A percentile compares a stretch with the other conserved stretches of the same genome.
These are phyloP conservation scores for Scutellaria baicalensis DNA, from an alignment of 257 asterid genomes.

Conservation along the genomic window DNA sequence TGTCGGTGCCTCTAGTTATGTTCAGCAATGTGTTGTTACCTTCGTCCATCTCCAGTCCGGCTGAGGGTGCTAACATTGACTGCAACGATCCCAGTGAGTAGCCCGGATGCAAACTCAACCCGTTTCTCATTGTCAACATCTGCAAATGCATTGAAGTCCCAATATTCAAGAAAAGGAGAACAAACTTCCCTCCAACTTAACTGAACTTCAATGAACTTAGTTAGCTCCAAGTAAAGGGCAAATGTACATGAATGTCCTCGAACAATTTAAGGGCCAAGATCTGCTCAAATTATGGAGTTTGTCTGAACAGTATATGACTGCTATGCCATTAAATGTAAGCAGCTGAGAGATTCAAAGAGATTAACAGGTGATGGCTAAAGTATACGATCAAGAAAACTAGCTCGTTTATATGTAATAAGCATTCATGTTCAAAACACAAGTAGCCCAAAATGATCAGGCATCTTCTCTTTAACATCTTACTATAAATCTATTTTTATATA, in stretches of 20 bases:
- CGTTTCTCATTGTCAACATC: constrained; percentile 93
- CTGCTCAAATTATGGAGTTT: no score
- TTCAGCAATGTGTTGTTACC: constrained; percentile 32
- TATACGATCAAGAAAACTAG: not conserved
- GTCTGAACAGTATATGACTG: not conserved
- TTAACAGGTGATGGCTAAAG: no score
- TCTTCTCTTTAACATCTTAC: not conserved
- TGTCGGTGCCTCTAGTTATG: constrained; percentile 37
- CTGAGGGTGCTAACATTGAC: constrained; percentile 44
- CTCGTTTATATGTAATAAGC: not conserved
- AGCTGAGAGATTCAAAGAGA: no score
- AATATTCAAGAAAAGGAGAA: not conserved
- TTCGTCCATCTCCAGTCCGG: constrained; percentile 45
- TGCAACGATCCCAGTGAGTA: constrained; percentile 54
- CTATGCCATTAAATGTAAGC: not conserved
- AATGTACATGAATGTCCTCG: no score
- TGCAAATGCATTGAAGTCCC: constrained; percentile 24
- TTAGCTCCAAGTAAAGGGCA: no score
- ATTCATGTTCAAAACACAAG: no score
- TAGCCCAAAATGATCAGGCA: not conserved
- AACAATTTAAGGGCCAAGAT: no score
- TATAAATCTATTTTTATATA: not conserved
- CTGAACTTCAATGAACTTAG: no score
- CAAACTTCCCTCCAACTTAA: no score
- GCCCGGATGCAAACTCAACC: constrained; percentile 64